These are phyloP conservation scores for Gracilaria gracilis DNA, from an alignment of 23 red algal species.

Conservation along the genomic window DNA sequence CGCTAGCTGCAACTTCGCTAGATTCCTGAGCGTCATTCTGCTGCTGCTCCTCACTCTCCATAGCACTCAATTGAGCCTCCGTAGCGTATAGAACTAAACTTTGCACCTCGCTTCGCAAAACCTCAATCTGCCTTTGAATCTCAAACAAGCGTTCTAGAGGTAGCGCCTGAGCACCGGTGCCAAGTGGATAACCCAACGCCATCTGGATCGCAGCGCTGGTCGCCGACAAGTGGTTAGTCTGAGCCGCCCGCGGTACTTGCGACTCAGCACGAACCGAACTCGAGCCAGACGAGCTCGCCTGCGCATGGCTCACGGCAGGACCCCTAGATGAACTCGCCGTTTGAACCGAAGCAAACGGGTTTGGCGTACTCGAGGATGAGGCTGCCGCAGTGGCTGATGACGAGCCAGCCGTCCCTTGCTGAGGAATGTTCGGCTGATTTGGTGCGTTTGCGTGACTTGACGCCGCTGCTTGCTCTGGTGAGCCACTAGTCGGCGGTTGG, in stretches of 20 bases:
- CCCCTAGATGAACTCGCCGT: not conserved
- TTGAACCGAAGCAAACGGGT: not conserved
- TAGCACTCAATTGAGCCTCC: constrained; percentile 2
- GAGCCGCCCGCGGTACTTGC: not conserved
- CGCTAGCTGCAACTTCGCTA: not conserved
- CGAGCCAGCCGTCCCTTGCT: not conserved
- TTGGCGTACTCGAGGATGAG: not conserved
- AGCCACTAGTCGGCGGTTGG: not conserved
- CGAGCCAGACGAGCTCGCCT: not conserved
- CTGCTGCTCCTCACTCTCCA: constrained; percentile 24
- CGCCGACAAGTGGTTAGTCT: not conserved
- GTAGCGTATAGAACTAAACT: constrained; percentile 43
- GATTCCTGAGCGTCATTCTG: not conserved
- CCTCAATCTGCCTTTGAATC: constrained; percentile 66
- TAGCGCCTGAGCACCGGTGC: not conserved
- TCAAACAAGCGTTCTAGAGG: constrained; percentile 63
- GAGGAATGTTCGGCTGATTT: not conserved
- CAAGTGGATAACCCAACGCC: not conserved
- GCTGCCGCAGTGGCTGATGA: not conserved
- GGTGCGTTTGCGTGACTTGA: not conserved
- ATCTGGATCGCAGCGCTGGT: not conserved
- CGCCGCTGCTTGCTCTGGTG: not conserved
- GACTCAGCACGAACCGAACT: too few species aligned
- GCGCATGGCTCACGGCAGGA: not conserved
- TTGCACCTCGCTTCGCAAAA: constrained; percentile 58